Conservation (phyloP, 2,329 filamentous ascomycete genomes). For the Ophiobolus disseminans region DNA sequence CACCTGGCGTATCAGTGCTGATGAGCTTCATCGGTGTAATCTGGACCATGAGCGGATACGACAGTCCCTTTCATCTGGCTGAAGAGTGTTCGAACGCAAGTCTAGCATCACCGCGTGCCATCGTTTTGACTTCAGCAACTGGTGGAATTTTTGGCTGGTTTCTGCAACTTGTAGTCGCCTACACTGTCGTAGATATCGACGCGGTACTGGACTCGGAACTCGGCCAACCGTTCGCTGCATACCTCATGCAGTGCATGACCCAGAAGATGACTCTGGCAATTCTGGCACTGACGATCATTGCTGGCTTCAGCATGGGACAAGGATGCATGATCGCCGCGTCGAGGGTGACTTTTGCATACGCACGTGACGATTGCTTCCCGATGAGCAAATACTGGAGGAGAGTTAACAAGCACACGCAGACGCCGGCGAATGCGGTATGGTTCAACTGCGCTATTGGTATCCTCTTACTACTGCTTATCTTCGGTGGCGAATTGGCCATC, state of each 20-base stretch:
- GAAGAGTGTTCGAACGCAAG: conserved; percentile 79
- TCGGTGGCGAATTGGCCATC: conserved; percentile 68
- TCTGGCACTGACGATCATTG: conserved; percentile 70
- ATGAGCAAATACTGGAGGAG: conserved; percentile 64
- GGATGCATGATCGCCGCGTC: conserved; percentile 73
- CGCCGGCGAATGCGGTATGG: conserved; percentile 75
- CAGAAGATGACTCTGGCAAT: conserved; percentile 67
- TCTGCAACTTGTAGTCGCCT: conserved; percentile 75
- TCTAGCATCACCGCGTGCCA: conserved; percentile 73
- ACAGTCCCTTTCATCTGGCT: conserved; percentile 73
- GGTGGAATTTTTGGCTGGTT: conserved; percentile 75
- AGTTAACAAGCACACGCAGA: conserved; percentile 67
- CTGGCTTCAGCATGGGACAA: conserved; percentile 75
- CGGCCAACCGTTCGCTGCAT: conserved; percentile 74
- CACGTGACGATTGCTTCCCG: conserved; percentile 74
- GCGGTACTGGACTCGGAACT: conserved; percentile 66
- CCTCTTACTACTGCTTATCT: conserved; percentile 68
- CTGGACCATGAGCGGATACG: conserved; percentile 73
- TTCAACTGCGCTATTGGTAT: conserved; percentile 68
- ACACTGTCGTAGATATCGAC: conserved; percentile 71
- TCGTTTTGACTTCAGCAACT: conserved; percentile 71
- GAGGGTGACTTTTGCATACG: conserved; percentile 75
- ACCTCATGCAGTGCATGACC: conserved; percentile 70
- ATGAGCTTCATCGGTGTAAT: conserved; percentile 77
- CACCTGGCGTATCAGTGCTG: conserved; percentile 70